Conservation (phyloP, 2,329 filamentous ascomycete genomes). For the Trichoderma citrinoviride region DNA sequence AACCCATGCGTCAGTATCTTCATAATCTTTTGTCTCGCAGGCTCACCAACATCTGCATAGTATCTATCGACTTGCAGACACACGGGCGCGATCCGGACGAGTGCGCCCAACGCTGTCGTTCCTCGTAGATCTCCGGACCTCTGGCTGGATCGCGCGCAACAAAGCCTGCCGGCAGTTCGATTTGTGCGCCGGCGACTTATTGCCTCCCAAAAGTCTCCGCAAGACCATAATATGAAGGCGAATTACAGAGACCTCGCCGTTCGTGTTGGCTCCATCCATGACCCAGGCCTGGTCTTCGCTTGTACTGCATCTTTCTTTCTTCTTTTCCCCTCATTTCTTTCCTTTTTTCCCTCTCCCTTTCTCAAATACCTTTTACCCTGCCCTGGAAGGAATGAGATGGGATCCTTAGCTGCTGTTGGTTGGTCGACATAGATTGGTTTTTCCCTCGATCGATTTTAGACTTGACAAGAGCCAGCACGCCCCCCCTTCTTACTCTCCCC, state of each 20-base stretch:
- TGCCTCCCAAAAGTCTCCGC: constrained; percentile 4
- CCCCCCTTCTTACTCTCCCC: neutral
- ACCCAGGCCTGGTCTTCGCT: too few relatives aligned
- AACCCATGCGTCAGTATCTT: neutral
- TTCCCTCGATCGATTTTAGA: neutral
- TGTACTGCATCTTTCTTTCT: neutral
- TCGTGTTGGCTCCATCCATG: constrained; percentile 2
- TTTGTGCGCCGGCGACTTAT: neutral
- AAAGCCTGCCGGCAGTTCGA: constrained; percentile 17
- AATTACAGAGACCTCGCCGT: neutral
- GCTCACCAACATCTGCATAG: neutral
- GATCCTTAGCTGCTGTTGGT: constrained; percentile 14
- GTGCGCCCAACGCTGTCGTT: neutral
- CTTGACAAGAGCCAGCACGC: neutral
- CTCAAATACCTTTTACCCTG: too few relatives aligned
- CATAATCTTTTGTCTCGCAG: neutral
- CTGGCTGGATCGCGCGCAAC: neutral
- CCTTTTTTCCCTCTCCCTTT: neutral
- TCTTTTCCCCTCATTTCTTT: neutral
- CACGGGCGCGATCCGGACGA: neutral
- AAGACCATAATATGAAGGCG: neutral
- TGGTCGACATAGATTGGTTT: neutral
- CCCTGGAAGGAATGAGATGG: neutral
- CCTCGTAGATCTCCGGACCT: constrained; percentile 2
- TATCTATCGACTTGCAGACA: neutral